Evolutionary conservation across 345 rosid species (phyloP).

Genomic region (Arabidopsis thaliana): TAIR10.1 NC_003076.8:448001-448500

Average conservation of each 20-base stretch:
- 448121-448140: constrained; percentile 41
- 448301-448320: constrained; percentile 19
- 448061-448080: constrained; percentile 44
- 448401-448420: not conserved
- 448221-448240: not conserved
- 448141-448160: constrained; percentile 39
- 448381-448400: not conserved
- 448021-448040: not conserved
- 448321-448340: not conserved
- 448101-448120: constrained; percentile 37
- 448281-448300: constrained; percentile 9
- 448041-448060: not conserved
- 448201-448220: constrained; percentile 27
- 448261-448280: constrained; percentile 13
- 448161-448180: constrained; percentile 27
- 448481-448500: not conserved
- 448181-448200: constrained; percentile 3
- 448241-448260: constrained; percentile 23
- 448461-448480: not conserved
- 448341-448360: not conserved
- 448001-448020: not conserved
- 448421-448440: too few species aligned
- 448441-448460: not conserved
- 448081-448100: constrained; percentile 41
- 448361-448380: not conserved